A percentile compares a stretch with the other conserved stretches of the same genome.
phyloP scores from a whole-genome alignment of 2,329 filamentous ascomycete genomes.

The Ampelomyces quisqualis region DNA sequence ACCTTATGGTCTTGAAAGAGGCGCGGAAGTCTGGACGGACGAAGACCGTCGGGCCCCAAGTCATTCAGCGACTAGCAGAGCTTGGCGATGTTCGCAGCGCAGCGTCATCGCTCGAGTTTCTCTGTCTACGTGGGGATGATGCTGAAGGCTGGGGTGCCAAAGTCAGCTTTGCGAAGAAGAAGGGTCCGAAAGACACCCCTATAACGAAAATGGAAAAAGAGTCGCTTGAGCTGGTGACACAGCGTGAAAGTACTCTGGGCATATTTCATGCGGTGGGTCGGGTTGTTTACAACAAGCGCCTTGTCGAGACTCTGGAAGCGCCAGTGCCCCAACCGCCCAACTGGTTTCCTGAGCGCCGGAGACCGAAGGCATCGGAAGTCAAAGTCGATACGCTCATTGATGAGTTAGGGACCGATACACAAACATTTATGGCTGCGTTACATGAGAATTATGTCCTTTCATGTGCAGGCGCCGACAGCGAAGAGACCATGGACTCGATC shows the following conservation, averaged over 20 bases:
- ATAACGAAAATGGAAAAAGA: conserved; percentile 78
- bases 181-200: conserved; percentile 57
- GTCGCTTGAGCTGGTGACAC: conserved; percentile 76
- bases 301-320: conserved; percentile 45
- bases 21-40: conserved; percentile 73
- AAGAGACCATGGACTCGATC: conserved; percentile 70
- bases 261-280: conserved; percentile 97
- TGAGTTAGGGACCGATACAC: conserved; percentile 87
- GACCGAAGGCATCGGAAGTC: conserved; percentile 49
- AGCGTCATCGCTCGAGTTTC: conserved; percentile 87
- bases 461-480: conserved; percentile 64
- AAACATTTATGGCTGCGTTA: conserved; percentile 84
- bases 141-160: conserved; percentile 80
- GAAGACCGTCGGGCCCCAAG: conserved; percentile 73
- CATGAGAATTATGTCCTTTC: conserved; percentile 94
- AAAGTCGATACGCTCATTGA: conserved; percentile 73
- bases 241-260: conserved; percentile 84
- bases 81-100: conserved; percentile 91
- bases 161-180: conserved; percentile 62
- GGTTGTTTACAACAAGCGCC: conserved; percentile 92
- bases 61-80: conserved; percentile 77
- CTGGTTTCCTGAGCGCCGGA: conserved; percentile 49
- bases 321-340: conserved; percentile 48
- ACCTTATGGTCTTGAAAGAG: conserved; percentile 81
- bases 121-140: conserved; percentile 80